Evolutionary conservation across 192 early-diverging fungal species (phyloP), one percentile per base, ranked within the genome.

Genomic region (Mortierella alpina): DNA sequence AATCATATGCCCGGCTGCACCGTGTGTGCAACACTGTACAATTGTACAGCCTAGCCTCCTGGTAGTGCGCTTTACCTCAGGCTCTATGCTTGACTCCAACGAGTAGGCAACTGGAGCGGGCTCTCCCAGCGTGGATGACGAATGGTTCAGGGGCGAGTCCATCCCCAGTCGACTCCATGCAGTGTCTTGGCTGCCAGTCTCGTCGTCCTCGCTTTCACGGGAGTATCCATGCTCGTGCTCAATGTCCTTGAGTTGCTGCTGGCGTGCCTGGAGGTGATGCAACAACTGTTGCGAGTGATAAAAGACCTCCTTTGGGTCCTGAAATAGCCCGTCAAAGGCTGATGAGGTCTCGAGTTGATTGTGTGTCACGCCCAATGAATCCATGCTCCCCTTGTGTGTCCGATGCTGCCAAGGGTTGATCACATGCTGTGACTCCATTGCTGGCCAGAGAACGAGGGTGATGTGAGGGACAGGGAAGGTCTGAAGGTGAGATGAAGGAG

Each of bases 341-440:
- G 59, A 59, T 55, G 40, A 2, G 46, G 46, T n/a, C 47, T 49
- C 20, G 22, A 15, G 7, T 58, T 53, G 9, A 39, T 53, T 2
- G 42, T 57, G 49, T 68, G 72, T 10, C 59, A 70, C 59, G 48
- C 57, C 77, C 77, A 80, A 46, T 4, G 54, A 50, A 59, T 55
- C 49, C 10, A 55, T 54, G 39, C 47, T 49, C 20, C 22, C 11
- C 17, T 58, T 53, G 9, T 58, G 66, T 2, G 42, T 57, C 57
- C 62, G 72, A 6, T 65, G 77, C 59, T 56, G 63, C 77, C 77
- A 80, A 0, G 77, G 77, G 52, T 72, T 80, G 45, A 59, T 45
- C 51, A 68, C 77, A 59, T 72, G 69, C 46, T 79, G 76, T 40
- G 70, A 51, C 52, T 80, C 69, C 74, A 76, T 76, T 14, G 54